These are phyloP conservation scores for Colletotrichum musae DNA, from an alignment of 2,329 filamentous ascomycete species.

Conservation along the genomic window DNA sequence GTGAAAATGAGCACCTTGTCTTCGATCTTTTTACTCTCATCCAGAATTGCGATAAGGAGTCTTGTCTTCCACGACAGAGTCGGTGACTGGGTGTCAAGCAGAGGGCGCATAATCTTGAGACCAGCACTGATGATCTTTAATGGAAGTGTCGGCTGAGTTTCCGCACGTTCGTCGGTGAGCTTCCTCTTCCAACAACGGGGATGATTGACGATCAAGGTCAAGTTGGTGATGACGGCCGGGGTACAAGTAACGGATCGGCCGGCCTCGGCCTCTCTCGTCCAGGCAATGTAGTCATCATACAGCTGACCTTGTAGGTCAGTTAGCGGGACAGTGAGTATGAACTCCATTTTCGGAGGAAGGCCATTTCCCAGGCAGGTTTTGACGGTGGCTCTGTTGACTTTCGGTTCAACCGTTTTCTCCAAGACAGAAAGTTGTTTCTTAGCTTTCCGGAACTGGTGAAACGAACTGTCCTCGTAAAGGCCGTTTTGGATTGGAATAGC, in stretches of 20 bases:
- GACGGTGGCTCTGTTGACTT: slow-evolving; percentile 83
- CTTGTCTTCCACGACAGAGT: slow-evolving; percentile 77
- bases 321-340: slow-evolving; percentile 81
- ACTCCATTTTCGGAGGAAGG: slow-evolving; percentile 84
- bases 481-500: slow-evolving; percentile 81
- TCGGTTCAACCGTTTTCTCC: slow-evolving; percentile 80
- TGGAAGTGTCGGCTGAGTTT: slow-evolving; percentile 2
- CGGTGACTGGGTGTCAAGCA: slow-evolving; percentile 58
- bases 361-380: slow-evolving; percentile 73
- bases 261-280: slow-evolving; percentile 15
- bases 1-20: slow-evolving; percentile 90
- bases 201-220: slow-evolving; percentile 68
- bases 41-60: slow-evolving; percentile 78
- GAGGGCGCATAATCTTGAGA: slow-evolving; percentile 55
- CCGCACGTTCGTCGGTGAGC: slow-evolving; percentile 43
- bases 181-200: slow-evolving; percentile 62
- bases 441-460: slow-evolving; percentile 68
- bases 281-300: slow-evolving; percentile 67
- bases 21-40: slow-evolving; percentile 69
- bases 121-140: slow-evolving; percentile 41
- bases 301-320: slow-evolving; percentile 74
- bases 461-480: slow-evolving; percentile 75
- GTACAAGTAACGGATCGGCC: slow-evolving; percentile 39
- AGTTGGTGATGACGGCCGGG: slow-evolving; percentile 55
- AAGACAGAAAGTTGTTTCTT: slow-evolving; percentile 79